These are phyloP conservation scores for Hordeum marinum DNA, from an alignment of 176 grass and related monocot species.

Conservation along the genomic window DNA sequence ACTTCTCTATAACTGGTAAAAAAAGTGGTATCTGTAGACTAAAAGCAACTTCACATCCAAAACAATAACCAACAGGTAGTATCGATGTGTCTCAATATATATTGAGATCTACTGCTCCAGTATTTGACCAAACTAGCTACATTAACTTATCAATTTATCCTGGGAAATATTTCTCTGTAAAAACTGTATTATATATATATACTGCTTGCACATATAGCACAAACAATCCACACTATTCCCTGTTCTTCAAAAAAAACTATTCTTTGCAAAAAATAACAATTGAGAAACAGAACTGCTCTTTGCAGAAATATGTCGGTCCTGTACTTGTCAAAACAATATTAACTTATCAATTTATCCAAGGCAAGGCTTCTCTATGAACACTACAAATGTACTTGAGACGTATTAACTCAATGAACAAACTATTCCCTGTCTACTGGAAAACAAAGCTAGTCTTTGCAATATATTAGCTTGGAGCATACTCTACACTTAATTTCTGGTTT, in stretches of 20 bases:
- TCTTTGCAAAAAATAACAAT: not conserved
- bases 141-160: not conserved
- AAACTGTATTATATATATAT: not conserved
- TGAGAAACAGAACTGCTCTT: not conserved
- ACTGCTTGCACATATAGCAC: not conserved
- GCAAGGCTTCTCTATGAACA: not conserved
- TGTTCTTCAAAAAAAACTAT: not conserved
- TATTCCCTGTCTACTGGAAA: not conserved
- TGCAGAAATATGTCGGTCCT: not conserved
- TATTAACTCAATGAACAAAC: not conserved
- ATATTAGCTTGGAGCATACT: not conserved
- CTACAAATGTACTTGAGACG: not conserved
- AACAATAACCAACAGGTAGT: not conserved
- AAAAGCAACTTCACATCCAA: not conserved
- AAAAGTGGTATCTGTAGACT: not conserved
- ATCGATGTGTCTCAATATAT: not conserved
- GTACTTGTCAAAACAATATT: not conserved
- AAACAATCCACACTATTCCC: not conserved
- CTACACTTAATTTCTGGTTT: not conserved
- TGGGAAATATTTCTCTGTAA: not conserved
- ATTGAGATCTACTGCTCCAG: not conserved
- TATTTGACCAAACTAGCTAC: not conserved
- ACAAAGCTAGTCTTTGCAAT: not conserved
- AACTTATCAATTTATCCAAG: not conserved
- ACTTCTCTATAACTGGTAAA: not conserved